These are phyloP conservation scores for Parathielavia hyrcaniae DNA, from an alignment of 495 filamentous ascomycete genomes.

Conservation along the genomic window DNA sequence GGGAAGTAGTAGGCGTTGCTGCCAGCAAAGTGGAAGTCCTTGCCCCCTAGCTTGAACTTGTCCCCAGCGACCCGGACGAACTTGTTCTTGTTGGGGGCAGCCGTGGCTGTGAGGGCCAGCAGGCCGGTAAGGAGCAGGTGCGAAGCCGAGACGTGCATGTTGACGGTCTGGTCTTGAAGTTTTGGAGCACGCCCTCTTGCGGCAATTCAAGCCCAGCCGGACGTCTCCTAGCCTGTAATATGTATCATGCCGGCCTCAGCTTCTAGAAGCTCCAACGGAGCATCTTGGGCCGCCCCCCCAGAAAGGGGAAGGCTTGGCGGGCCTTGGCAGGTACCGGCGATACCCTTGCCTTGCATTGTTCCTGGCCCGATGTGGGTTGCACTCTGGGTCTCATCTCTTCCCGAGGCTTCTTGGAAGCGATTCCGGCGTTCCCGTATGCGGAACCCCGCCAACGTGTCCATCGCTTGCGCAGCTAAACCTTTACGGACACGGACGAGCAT, in stretches of 20 bases:
- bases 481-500: background rate
- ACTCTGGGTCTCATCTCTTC: too few species aligned
- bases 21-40: constrained; percentile 61
- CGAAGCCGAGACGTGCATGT: constrained; percentile 2
- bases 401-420: background rate
- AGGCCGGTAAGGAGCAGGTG: constrained; percentile 13
- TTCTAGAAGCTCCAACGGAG: constrained; percentile 5
- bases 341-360: background rate
- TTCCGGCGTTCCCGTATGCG: background rate
- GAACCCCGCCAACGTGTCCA: background rate
- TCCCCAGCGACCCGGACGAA: constrained; percentile 49
- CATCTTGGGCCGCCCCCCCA: constrained; percentile 9
- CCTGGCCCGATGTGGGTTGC: background rate
- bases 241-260: constrained; percentile 9
- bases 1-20: constrained; percentile 69
- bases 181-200: background rate
- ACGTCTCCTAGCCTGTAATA: constrained; percentile 5
- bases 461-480: background rate
- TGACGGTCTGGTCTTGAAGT: background rate
- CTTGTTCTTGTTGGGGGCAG: constrained; percentile 19
- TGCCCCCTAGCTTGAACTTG: constrained; percentile 58
- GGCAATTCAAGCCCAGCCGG: background rate
- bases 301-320: constrained; percentile 6
- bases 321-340: constrained; percentile 11
- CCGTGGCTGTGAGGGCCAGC: constrained; percentile 12